Conservation (phyloP, 2,329 filamentous ascomycete genomes). For the Trichoderma atroviride region DNA sequence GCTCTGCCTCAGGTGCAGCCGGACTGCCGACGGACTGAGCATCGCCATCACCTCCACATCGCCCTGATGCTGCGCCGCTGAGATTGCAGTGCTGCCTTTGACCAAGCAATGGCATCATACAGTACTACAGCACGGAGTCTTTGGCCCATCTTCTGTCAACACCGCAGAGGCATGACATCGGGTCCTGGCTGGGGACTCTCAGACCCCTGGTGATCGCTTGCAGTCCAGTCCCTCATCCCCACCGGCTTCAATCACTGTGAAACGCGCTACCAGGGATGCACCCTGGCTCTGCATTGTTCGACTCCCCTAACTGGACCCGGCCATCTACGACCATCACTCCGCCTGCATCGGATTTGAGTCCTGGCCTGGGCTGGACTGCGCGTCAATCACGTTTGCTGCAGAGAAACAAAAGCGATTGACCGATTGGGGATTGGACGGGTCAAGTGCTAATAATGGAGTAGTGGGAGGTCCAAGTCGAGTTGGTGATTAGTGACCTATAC, state of each 20-base stretch:
- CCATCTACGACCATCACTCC: constrained; percentile 23
- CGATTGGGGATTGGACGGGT: not conserved
- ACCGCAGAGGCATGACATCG: constrained; percentile 1
- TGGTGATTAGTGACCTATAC: not conserved
- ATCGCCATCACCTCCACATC: not conserved
- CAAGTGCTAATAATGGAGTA: not conserved
- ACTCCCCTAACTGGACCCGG: constrained; percentile 17
- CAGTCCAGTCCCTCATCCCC: constrained; percentile 15
- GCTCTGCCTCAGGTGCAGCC: not conserved
- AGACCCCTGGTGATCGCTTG: constrained; percentile 16
- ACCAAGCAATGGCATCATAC: constrained; percentile 11
- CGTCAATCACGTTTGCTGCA: not conserved
- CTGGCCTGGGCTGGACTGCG: constrained; percentile 1
- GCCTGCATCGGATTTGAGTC: constrained; percentile 3
- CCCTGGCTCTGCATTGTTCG: constrained; percentile 26
- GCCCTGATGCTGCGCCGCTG: not conserved
- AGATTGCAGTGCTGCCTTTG: constrained; percentile 24
- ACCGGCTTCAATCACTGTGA: constrained; percentile 24
- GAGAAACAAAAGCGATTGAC: not conserved
- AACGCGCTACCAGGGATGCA: constrained; percentile 24
- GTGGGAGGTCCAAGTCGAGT: not conserved
- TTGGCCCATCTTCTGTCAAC: not conserved
- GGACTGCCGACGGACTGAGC: not conserved
- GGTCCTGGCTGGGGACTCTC: constrained; percentile 13
- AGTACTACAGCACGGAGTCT: not conserved